Percentiles rank a stretch among this genome's conserved stretches.
phyloP scores from a whole-genome alignment of 176 grass and related monocot species.

The Luzula sylvatica region DNA sequence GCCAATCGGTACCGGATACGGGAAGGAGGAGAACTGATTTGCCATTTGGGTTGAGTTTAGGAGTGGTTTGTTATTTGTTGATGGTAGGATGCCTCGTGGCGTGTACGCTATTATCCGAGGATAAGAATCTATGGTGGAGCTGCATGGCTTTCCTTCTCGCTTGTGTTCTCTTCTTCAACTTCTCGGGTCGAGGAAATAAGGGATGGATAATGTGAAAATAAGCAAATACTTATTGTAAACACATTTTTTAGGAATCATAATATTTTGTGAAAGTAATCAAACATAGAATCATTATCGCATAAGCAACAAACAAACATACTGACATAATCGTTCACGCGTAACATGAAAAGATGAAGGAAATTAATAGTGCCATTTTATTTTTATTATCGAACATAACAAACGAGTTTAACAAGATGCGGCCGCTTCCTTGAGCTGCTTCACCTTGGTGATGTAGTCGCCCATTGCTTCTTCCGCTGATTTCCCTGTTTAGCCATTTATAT shows the following conservation, averaged over 20 bases:
- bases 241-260: too few relatives aligned
- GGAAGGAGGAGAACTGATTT: not conserved
- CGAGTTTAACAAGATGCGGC: constrained; percentile 26
- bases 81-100: constrained; percentile 43
- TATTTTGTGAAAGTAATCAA: too few relatives aligned
- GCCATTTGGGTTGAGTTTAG: constrained; percentile 2
- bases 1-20: not conserved
- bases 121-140: constrained; percentile 48
- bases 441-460: constrained; percentile 69
- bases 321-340: not conserved
- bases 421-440: constrained; percentile 67
- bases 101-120: constrained; percentile 41
- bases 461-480: constrained; percentile 70
- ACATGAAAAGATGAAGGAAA: too few relatives aligned
- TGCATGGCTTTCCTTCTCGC: constrained; percentile 26
- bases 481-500: constrained; percentile 12
- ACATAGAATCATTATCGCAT: too few relatives aligned
- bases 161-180: constrained; percentile 51
- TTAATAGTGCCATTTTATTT: constrained; percentile 2
- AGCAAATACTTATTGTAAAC: not conserved
- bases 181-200: constrained; percentile 34
- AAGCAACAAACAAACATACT: not conserved
- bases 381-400: constrained; percentile 1
- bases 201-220: constrained; percentile 4
- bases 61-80: constrained; percentile 36